Base-by-base conservation (phyloP, 371 early-diverging fungal species). In the Coemansia sp. region DNA sequence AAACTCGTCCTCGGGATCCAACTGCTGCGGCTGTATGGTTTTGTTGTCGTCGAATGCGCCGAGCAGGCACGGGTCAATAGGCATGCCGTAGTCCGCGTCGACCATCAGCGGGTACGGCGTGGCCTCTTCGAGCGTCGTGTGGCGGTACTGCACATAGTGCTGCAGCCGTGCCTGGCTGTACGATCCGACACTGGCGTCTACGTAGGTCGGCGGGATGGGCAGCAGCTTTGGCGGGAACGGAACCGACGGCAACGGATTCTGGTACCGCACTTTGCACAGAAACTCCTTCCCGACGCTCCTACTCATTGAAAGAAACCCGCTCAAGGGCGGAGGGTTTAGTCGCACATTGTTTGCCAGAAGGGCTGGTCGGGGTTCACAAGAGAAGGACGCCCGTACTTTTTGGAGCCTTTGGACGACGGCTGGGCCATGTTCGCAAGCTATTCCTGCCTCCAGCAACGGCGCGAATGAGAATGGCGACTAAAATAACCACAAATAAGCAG, bases 201-300 rank as follows among this genome's bases (percentile, higher is more conserved):
- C 75, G 16, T 76, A 72, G 4, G 76, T 69, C 9, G 68, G 63
- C 39, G 77, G 77, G 62, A 85, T 77, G 4, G 84, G 80, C 12
- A 94, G 78, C 40, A 94, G 85, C 69, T 94, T 94, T 31, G 93
- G 92, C 57, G 86, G 86, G 67, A 90, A 90, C 0, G 93, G 92
- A n/a, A 88, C 80, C 12, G 82, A 78, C 8, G 94, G 94, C 6
- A 93, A 82, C n/a, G 81, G 81, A 80, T 92, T 93, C 34, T 83
- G 81, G 76, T 89, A 92, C 34, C 85, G 82, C 40, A 88, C 84
- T 60, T 83, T 85, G 81, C 88, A 92, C 20, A 89, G 80, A 68
- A 90, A 93, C 77, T 92, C 92, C 40, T 83, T 80, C 47, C 92
- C 90, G 45, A 85, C 78, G 68, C 81, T 84, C 68, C 84, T 87